Conservation (phyloP, 2,329 filamentous ascomycete genomes). For the Trematosphaeria pertusa region DNA sequence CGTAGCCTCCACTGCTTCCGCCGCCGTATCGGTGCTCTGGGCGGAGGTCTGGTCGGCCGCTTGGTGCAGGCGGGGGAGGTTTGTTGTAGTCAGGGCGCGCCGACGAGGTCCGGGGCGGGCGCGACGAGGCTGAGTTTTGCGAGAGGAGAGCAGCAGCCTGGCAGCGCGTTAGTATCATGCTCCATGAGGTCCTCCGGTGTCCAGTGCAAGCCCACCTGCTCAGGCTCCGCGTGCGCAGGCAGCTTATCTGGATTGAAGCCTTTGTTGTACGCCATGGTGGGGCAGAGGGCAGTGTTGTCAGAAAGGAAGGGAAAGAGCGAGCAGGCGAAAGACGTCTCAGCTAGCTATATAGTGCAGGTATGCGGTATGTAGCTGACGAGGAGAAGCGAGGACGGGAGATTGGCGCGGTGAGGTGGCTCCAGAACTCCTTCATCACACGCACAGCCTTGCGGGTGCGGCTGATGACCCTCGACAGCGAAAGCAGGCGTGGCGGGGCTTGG, state of each 20-base stretch:
- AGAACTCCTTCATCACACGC: not conserved
- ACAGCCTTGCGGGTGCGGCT: not conserved
- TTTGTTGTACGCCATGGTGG: conserved; percentile 88
- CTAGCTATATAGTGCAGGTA: too few species aligned
- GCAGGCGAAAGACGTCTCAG: too few species aligned
- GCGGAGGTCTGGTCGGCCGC: conserved; percentile 41
- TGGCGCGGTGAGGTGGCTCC: conserved; percentile 4
- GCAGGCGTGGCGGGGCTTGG: not conserved
- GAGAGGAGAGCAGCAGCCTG: conserved; percentile 54
- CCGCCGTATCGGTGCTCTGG: conserved; percentile 47
- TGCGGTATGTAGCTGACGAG: too few species aligned
- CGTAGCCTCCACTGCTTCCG: conserved; percentile 33
- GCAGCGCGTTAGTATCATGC: conserved; percentile 4
- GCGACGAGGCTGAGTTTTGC: conserved; percentile 24
- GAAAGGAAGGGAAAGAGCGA: conserved; percentile 5
- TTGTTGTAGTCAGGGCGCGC: conserved; percentile 53
- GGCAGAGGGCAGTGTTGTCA: conserved; percentile 7
- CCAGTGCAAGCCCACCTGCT: conserved; percentile 65
- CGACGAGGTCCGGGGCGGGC: conserved; percentile 44
- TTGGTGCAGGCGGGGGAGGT: conserved; percentile 46
- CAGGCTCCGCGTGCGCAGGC: conserved; percentile 85
- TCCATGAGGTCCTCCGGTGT: too few species aligned
- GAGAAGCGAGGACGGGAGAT: too few species aligned
- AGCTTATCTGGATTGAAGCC: conserved; percentile 94
- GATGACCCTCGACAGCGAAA: not conserved